A percentile compares a stretch with the other conserved stretches of the same genome.
Conservation (phyloP, 805 yeast species). For the Scheffersomyces spartinae region DNA sequence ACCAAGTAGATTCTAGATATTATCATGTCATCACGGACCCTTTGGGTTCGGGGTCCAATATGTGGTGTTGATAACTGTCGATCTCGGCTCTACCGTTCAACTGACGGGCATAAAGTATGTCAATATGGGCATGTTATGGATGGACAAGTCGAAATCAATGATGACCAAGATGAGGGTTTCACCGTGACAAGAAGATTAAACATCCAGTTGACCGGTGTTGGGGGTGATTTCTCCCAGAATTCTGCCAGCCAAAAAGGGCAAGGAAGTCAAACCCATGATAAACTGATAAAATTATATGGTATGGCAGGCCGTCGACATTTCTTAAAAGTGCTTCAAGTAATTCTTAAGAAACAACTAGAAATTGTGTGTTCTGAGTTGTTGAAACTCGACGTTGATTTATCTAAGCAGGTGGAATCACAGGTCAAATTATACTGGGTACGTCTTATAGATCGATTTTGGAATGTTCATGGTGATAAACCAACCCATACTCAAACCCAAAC, state of each 20-base stretch:
- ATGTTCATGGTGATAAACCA: no score
- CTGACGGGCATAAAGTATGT: slow-evolving; percentile 76
- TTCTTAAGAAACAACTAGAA: no score
- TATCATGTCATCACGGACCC: no score
- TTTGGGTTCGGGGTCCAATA: slow-evolving; percentile 65
- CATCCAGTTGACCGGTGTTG: slow-evolving; percentile 25
- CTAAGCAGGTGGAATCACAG: no score
- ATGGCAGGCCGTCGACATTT: slow-evolving; percentile 31
- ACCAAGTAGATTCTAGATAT: no score
- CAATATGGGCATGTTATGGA: slow-evolving; percentile 85
- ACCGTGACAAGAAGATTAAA: slow-evolving; percentile 45
- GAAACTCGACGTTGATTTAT: no score
- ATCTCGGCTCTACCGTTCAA: slow-evolving; percentile 57
- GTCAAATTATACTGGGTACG: no score
- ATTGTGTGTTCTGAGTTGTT: no score
- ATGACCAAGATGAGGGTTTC: slow-evolving; percentile 59
- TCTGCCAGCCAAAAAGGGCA: slow-evolving; percentile 12
- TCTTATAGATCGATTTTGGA: no score
- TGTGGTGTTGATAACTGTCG: slow-evolving; percentile 91
- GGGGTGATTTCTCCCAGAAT: slow-evolving; percentile 17
- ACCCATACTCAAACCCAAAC: no score
- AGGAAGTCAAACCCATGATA: slow-evolving; percentile 6
- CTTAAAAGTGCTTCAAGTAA: slow-evolving; percentile 37
- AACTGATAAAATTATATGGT: slow-evolving; percentile 31
- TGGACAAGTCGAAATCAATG: slow-evolving; percentile 67